These are phyloP conservation scores for Pterocarpus macrocarpus DNA, from an alignment of 306 rosid genomes.

Conservation along the genomic window DNA sequence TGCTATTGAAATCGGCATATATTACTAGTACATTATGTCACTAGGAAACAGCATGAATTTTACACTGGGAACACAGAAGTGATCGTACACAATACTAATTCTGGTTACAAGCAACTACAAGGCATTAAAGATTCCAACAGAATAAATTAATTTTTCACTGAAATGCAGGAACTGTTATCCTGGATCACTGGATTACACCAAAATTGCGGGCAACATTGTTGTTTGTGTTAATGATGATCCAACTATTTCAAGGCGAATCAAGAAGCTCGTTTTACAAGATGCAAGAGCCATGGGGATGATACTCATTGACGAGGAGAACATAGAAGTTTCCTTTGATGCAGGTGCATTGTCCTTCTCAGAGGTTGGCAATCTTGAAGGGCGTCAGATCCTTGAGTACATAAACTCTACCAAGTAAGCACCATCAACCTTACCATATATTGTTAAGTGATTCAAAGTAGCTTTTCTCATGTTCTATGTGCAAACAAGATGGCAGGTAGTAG, in stretches of 20 bases:
- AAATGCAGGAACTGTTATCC: conserved; percentile 87
- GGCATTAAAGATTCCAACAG: neutral
- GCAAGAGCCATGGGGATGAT: conserved; percentile 83
- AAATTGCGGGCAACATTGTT: conserved; percentile 75
- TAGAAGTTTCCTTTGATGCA: conserved; percentile 73
- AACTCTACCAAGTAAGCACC: conserved; percentile 80
- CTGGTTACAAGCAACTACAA: neutral
- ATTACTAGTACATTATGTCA: neutral
- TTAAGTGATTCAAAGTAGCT: neutral
- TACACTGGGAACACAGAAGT: neutral
- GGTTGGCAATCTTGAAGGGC: conserved; percentile 70
- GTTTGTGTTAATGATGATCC: conserved; percentile 70
- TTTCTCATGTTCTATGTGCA: conserved; percentile 2
- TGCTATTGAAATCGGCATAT: neutral
- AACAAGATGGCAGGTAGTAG: neutral
- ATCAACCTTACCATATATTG: conserved; percentile 5
- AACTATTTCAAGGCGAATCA: conserved; percentile 64
- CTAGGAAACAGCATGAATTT: neutral
- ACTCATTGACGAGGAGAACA: conserved; percentile 61
- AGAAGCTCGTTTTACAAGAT: conserved; percentile 82
- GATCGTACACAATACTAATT: neutral
- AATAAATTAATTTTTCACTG: conserved; percentile 4
- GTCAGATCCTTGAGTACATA: conserved; percentile 76
- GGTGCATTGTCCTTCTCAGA: conserved; percentile 75
- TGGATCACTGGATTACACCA: conserved; percentile 80